Base-by-base conservation (phyloP, 805 yeast species). In the Lachancea sp. region DNA sequence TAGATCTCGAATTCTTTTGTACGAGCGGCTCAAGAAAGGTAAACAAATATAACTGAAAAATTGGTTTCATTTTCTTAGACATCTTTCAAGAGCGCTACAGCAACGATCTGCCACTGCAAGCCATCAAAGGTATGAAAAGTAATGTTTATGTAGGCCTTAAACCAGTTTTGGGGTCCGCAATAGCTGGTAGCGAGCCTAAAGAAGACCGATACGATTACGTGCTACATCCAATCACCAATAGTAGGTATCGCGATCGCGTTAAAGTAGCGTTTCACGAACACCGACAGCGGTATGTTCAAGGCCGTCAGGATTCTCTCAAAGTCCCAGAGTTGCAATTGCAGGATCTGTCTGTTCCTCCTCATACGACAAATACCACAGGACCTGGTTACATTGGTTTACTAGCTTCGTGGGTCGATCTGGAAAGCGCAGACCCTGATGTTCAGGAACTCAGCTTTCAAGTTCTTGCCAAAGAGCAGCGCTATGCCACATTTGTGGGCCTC, bases 381-480 rank as follows among this genome's bases (percentile, higher is more conserved):
- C 45, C 52, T 4, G 60, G 46, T 58, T 75, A 6, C 22, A 70
- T 81, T 18, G 86, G 84, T 0, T 50, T 80, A 22, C 56, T 80
- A 2, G 72, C 86, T 0, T 75, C 83, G 2, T 81, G 87, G 86
- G 64, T 79, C n/a, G 86, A 80, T 50, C 58, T 80, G 29, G 86
- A 80, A 47, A 71, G 78, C 22, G 60, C 63, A 8, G 75, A 78
- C 54, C 55, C 61, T 0, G 45, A 67, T 5, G 64, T 75, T 3
- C 72, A 80, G 22, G 74, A 70, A 45, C 64, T 79, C 36, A 75
- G 82, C 5, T 60, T 62, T 25, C 79, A 79, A 49, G 82, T 79
- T 1, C 54, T 80, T n/a, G 43, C 58, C 20, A 74, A 77, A 48
- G 86, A 81, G 56, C 59, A 79, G 28, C 64, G 70, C 13, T 77